Base-by-base conservation (phyloP, 257 asterid species). In the Petrea volubilis region DNA sequence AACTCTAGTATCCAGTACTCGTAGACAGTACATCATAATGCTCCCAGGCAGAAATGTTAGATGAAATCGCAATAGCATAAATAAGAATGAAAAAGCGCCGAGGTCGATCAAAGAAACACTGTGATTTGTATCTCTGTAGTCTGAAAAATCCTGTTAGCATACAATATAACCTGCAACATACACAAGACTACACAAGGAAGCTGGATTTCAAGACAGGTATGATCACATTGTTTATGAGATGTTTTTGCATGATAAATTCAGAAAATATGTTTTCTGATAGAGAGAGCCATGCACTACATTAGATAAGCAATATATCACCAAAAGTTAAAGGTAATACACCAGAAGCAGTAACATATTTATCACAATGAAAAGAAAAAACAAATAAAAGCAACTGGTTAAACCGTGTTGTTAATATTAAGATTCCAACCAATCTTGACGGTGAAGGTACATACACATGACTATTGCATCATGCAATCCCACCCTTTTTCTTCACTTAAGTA, bases 371-470 rank as follows among this genome's bases (percentile, higher is more conserved):
- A 75, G 49, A 58, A 46, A n/a, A 58, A 38, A 66, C 15, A 59
- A 56, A 52, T 15, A 20, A 69, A 81, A 61, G 71, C 72, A 81
- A 80, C 61, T 78, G 75, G 77, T 75, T 79, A 84, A 80, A 78
- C 80, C 67, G 83, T 84, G 77, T 79, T 76, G 90, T 86, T 80
- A 82, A 85, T 81, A 83, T 71, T 83, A 72, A 84, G 87, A 78
- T 83, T 79, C 77, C 82, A 81, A 91, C 81, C 84, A 86, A 87
- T 87, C 80, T 75, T 85, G 89, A 82, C 78, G 79, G 78, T 76
- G 84, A 82, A 79, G 83, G 83, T 84, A 89, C 92, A 89, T 82
- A 86, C 79, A 85, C 89, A 82, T 78, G 88, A 85, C 81, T 80
- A 74, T 81, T 80, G 96, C 85, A 83, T 81, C 82, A 82, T 68